Percentiles rank a stretch among this genome's conserved stretches.
phyloP scores from a whole-genome alignment of 208 protist species.

The Hexamita inflata region DNA sequence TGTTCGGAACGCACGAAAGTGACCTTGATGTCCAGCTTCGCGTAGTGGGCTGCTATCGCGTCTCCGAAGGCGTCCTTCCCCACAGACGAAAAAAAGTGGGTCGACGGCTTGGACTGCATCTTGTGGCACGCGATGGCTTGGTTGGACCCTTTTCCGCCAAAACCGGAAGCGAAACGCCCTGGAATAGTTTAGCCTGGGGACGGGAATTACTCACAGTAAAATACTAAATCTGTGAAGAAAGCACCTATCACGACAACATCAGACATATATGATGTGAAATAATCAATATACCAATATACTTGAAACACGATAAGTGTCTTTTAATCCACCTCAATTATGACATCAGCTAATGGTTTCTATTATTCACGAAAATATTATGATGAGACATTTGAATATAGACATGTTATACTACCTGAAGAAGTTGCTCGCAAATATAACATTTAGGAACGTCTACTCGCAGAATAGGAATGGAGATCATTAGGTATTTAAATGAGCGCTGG shows the following conservation, averaged over 20 bases:
- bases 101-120: too few relatives aligned
- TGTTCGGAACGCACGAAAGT: neutral
- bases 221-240: conserved; percentile 3
- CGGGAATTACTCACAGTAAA: neutral
- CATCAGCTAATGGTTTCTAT: conserved; percentile 34
- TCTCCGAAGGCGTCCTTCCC: conserved; percentile 12
- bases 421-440: neutral
- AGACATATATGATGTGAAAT: neutral
- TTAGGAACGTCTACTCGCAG: conserved; percentile 4
- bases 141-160: conserved; percentile 23
- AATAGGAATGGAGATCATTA: conserved; percentile 17
- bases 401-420: conserved; percentile 24
- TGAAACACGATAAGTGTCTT: too few relatives aligned
- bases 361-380: conserved; percentile 29
- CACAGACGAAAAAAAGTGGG: neutral
- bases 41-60: neutral
- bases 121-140: conserved; percentile 11
- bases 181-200: neutral
- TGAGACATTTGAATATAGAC: conserved; percentile 27
- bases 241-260: neutral
- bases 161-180: neutral
- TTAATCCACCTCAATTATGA: too few relatives aligned
- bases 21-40: neutral
- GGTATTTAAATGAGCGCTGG: conserved; percentile 19
- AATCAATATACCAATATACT: too few relatives aligned